Base-by-base conservation (phyloP, 148 eudicot species). In the Arctostaphylos glauca region DNA sequence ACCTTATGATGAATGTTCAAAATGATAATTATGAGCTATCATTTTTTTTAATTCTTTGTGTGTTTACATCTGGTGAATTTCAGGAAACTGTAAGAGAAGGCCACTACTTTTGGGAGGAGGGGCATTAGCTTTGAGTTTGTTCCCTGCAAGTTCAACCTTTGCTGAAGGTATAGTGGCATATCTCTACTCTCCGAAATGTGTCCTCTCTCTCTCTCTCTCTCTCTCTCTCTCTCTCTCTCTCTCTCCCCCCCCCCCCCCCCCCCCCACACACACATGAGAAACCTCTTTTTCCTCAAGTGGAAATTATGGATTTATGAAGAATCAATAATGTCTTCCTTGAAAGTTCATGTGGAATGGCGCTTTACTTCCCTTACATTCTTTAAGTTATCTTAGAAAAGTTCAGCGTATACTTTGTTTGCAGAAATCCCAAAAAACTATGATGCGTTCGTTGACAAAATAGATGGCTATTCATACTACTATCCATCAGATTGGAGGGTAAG, bases 401-500 rank as follows among this genome's bases (percentile, higher is more conserved):
- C 79, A 91, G 70, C 95, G 12, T 49, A 46, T 19, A 8, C 25
- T 47, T 74, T 7, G 62, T 3, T 25, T 53, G 43, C 60, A 76
- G 79, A 76, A 52, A 76, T 76, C 56, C 79, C 62, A 25, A 19
- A 53, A 23, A 52, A 92, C 81, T 94, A 88, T 73, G 88, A 79
- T n/a, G 84, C 80, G 52, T 95, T 91, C 74, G 91, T 92, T 43
- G 98, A 95, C 89, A 84, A 84, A 90, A 59, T 31, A 83, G 98
- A 95, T 87, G 98, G 98, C 21, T 95, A 95, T 87, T 89, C 98
- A 54, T 95, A 95, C 67, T 91, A 88, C 80, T 94, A 95, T 81
- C 98, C 98, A 41, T 91, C 98, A 82, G 98, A 95, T 84, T 95
- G 98, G 98, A 95, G 96, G 91, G 98, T 95, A 90, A 84, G 90